Conservation (phyloP, 2,329 filamentous ascomycete genomes). For the Sarocladium strictum region DNA sequence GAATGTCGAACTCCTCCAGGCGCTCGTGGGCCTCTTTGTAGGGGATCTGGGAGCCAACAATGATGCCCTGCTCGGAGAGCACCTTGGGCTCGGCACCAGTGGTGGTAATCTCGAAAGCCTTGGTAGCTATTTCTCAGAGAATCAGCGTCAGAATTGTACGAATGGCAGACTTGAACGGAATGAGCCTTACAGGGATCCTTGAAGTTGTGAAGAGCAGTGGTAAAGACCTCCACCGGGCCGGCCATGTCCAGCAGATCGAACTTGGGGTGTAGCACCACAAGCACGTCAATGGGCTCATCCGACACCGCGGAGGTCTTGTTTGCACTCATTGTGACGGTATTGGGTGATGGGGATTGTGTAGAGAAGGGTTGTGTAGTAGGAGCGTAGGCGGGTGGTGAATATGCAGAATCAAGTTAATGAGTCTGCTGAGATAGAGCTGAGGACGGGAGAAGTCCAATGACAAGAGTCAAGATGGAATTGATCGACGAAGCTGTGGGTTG, state of each 20-base stretch:
- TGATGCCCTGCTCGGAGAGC: constrained; percentile 56
- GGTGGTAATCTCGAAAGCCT: constrained; percentile 54
- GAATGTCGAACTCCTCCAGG: constrained; percentile 70
- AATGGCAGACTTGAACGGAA: neutral
- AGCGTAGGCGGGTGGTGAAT: constrained; percentile 13
- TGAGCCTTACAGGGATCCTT: constrained; percentile 43
- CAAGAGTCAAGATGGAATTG: constrained; percentile 7
- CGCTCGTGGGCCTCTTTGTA: constrained; percentile 72
- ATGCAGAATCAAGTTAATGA: constrained; percentile 8
- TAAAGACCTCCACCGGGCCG: constrained; percentile 47
- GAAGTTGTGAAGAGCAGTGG: constrained; percentile 44
- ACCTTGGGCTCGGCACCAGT: constrained; percentile 48
- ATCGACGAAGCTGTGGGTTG: constrained; percentile 10
- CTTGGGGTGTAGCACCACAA: constrained; percentile 54
- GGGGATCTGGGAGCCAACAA: constrained; percentile 67
- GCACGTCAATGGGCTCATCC: constrained; percentile 54
- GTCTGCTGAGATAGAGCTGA: constrained; percentile 4
- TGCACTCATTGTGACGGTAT: constrained; percentile 47
- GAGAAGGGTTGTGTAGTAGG: constrained; percentile 13
- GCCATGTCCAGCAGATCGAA: constrained; percentile 55
- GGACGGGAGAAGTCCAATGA: neutral
- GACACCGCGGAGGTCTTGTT: constrained; percentile 52
- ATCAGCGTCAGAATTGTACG: neutral
- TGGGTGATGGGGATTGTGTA: constrained; percentile 19
- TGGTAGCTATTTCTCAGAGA: constrained; percentile 33